phyloP scores from a whole-genome alignment of 305 asterid species.

The Fraxinus albicans region DNA sequence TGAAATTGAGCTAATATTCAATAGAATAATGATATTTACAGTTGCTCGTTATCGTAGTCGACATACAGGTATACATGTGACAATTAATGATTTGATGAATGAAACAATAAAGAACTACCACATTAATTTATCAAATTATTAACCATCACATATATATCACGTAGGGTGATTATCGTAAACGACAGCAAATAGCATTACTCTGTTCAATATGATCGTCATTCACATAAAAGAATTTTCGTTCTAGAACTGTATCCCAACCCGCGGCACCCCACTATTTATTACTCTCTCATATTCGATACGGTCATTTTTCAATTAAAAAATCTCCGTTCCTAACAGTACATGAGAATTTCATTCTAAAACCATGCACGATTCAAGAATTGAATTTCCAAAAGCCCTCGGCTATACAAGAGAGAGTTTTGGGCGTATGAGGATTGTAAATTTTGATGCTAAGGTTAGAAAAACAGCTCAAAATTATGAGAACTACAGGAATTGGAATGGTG shows the following conservation, averaged over 20 bases:
- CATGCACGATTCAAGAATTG: conserved; percentile 50
- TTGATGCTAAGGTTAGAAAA: conserved; percentile 12
- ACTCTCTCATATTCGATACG: background rate
- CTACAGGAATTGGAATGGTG: conserved; percentile 9
- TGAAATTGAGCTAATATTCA: background rate
- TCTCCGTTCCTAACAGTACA: background rate
- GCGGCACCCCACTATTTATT: background rate
- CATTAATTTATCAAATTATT: too few relatives aligned
- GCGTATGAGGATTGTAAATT: conserved; percentile 20
- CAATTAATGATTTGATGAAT: too few relatives aligned
- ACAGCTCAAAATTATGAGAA: conserved; percentile 16
- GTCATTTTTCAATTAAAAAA: background rate
- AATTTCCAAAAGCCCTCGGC: conserved; percentile 14
- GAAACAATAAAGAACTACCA: too few relatives aligned
- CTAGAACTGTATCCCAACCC: background rate
- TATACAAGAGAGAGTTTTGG: conserved; percentile 18
- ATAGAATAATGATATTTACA: too few relatives aligned
- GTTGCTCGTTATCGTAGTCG: too few relatives aligned
- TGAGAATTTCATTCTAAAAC: background rate
- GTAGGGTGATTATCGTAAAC: too few relatives aligned
- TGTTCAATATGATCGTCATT: background rate
- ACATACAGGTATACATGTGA: too few relatives aligned
- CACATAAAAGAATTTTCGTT: background rate
- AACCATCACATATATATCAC: too few relatives aligned
- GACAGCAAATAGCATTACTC: too few relatives aligned